Conservation (phyloP, 1,284 basidiomycete genomes). For the Melanopsichium pennsylvanicum region DNA sequence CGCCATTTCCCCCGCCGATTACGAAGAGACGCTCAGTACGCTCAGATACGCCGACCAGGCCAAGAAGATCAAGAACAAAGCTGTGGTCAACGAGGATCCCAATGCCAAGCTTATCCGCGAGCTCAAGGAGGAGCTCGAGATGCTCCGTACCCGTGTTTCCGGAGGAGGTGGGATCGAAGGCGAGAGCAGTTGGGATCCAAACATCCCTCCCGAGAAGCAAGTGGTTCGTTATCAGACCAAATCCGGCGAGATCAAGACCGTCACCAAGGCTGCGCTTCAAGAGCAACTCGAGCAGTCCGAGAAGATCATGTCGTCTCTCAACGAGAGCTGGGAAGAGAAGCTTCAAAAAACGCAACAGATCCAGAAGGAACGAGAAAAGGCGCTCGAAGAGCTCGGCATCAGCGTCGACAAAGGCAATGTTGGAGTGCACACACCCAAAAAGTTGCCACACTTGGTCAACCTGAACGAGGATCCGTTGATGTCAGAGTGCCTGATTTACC, state of each 20-base stretch:
- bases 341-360: constrained; percentile 89
- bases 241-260: constrained; percentile 90
- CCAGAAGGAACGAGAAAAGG: constrained; percentile 94
- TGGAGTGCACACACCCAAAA: constrained; percentile 97
- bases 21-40: constrained; percentile 95
- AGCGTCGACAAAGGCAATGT: constrained; percentile 94
- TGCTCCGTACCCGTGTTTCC: constrained; percentile 59
- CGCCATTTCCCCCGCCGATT: constrained; percentile 95
- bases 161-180: constrained; percentile 49
- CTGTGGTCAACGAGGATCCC: constrained; percentile 97
- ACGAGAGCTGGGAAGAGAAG: constrained; percentile 99
- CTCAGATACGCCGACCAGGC: constrained; percentile 93
- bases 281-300: constrained; percentile 96
- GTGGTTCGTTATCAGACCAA: constrained; percentile 93
- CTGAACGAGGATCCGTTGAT: constrained; percentile 68
- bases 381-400: constrained; percentile 94
- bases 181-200: constrained; percentile 85
- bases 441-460: constrained; percentile 66
- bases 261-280: constrained; percentile 94
- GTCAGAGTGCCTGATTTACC: constrained; percentile 72
- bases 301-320: constrained; percentile 93
- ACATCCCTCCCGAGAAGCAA: constrained; percentile 90
- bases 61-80: constrained; percentile 99
- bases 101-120: constrained; percentile 98
- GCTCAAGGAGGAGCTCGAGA: constrained; percentile 93